Base-by-base conservation (phyloP, 306 rosid species). In the Dalbergia cochinchinensis region DNA sequence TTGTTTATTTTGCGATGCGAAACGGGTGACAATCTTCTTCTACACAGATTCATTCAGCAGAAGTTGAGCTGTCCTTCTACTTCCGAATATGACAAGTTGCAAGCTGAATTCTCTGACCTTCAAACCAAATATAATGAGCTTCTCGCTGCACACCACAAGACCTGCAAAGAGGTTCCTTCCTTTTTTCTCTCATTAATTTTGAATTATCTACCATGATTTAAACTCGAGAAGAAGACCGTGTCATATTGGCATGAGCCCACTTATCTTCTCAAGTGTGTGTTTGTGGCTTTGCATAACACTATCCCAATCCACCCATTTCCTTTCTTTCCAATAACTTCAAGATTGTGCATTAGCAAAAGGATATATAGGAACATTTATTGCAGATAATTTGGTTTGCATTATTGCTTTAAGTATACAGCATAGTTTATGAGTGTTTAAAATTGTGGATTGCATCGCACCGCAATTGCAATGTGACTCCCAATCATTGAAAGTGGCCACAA, bases 21-120 rank as follows among this genome's bases (percentile, higher is more conserved):
- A 3, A 5, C 8, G 33, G 8, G 47, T 42, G 19, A 65, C 62
- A 1, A 47, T 37, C 70, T 78, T 64, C 31, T 76, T 61, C 81
- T 75, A 13, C 8, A 35, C 87, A 92, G 98, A 73, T 94, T 94
- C 78, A 83, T 94, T 89, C 97, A 94, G 87, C 94, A 94, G 72
- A 91, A 89, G 58, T 53, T 94, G 78, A 93, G 95, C 11, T 90
- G 95, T 84, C 92, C 99, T 4, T 89, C 99, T 14, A 45, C 82
- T 35, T 84, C 90, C 0, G 97, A 91, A 7, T 84, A 87, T 76
- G 97, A 92, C 80, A 92, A 90, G 69, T 78, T 92, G 64, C 95
- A 90, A 80, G 91, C 95, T 42, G 92, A 94, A 85, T 54, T 90
- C 74, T 90, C 90, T 37, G 97, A 92, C 82, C 88, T 94, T 71